Conservation (phyloP, 768 basidiomycete species). For the Hydnomerulius pinastri region DNA sequence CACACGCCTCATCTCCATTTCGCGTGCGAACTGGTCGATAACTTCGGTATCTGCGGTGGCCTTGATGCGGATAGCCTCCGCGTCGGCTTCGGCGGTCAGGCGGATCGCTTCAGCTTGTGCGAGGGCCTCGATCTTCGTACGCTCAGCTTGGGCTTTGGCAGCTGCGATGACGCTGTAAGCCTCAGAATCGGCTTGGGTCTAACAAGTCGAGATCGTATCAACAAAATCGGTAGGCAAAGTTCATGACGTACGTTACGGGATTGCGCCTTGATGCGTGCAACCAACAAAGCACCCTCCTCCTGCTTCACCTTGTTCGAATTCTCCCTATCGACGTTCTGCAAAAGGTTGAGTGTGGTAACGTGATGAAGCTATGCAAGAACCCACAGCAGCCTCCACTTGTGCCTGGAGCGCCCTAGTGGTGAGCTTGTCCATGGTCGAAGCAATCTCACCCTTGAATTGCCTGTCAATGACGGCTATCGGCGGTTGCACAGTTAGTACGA, state of each 20-base stretch:
- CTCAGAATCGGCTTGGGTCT: conserved; percentile 74
- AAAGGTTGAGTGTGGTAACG: neutral
- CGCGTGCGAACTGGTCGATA: conserved; percentile 65
- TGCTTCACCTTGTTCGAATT: conserved; percentile 88
- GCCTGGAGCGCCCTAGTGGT: conserved; percentile 84
- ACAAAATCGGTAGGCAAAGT: neutral
- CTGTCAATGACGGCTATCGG: conserved; percentile 76
- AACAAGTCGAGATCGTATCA: conserved; percentile 9
- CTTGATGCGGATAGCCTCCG: conserved; percentile 64
- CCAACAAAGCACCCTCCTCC: conserved; percentile 76
- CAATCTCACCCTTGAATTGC: conserved; percentile 89
- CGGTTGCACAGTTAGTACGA: conserved; percentile 8
- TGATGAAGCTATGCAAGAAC: conserved; percentile 19
- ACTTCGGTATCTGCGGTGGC: conserved; percentile 64
- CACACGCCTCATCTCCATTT: conserved; percentile 71
- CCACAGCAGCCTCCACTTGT: conserved; percentile 82
- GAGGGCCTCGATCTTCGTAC: conserved; percentile 66
- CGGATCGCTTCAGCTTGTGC: conserved; percentile 79
- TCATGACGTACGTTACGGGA: conserved; percentile 44
- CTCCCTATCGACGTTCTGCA: conserved; percentile 80
- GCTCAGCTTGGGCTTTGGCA: conserved; percentile 72
- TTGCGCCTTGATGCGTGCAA: conserved; percentile 76
- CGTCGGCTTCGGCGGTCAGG: conserved; percentile 75
- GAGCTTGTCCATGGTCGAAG: conserved; percentile 80
- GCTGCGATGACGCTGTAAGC: conserved; percentile 74